phyloP scores from a whole-genome alignment of 139 green algal species.

The Dunaliella primolecta region DNA sequence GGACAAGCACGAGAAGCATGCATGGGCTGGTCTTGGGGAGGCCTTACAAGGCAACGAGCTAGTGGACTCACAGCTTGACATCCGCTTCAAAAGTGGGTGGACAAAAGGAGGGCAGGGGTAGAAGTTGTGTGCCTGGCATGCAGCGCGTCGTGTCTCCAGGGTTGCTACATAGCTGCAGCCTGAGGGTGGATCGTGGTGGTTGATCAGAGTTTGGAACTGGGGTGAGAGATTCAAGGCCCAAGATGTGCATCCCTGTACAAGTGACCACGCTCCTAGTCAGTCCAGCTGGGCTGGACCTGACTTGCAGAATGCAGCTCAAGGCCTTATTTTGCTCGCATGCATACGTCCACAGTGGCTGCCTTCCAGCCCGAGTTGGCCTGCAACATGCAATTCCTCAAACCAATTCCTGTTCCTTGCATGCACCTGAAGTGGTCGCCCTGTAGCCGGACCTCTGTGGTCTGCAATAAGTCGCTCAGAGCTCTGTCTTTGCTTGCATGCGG shows the following conservation, averaged over 20 bases:
- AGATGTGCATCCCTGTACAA: background rate
- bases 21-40: slow-evolving; percentile 93
- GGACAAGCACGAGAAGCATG: slow-evolving; percentile 63
- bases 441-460: too few relatives aligned
- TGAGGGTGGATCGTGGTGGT: background rate
- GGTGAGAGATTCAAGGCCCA: background rate
- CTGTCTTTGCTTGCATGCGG: too few relatives aligned
- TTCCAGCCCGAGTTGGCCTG: too few relatives aligned
- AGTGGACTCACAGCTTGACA: slow-evolving; percentile 85
- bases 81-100: slow-evolving; percentile 74
- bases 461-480: too few relatives aligned
- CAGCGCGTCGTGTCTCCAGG: background rate
- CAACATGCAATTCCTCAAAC: too few relatives aligned
- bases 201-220: background rate
- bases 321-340: too few relatives aligned
- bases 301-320: too few relatives aligned
- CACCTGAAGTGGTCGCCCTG: too few relatives aligned
- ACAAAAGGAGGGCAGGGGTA: background rate
- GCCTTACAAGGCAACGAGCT: slow-evolving; percentile 96
- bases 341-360: too few relatives aligned
- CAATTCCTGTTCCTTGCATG: too few relatives aligned
- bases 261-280: background rate
- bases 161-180: background rate
- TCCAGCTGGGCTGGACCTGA: too few relatives aligned
- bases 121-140: background rate